phyloP scores from a whole-genome alignment of 306 rosid species.

The Senna tora region DNA sequence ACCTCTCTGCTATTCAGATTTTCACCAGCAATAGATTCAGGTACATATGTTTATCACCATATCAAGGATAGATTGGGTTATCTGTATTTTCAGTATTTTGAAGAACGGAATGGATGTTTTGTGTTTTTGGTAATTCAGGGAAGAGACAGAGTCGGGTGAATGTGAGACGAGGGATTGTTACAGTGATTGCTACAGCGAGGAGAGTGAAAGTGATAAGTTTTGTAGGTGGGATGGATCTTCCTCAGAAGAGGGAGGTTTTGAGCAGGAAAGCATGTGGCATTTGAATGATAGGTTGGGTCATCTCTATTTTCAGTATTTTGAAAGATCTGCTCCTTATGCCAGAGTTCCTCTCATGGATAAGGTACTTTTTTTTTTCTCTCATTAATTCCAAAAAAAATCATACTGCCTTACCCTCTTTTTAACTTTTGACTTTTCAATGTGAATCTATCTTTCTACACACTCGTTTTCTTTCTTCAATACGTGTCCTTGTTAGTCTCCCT shows the following conservation, averaged over 20 bases:
- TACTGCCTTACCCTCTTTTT: background rate
- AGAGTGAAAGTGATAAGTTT: constrained; percentile 78
- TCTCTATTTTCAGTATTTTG: constrained; percentile 81
- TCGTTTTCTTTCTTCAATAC: constrained; percentile 26
- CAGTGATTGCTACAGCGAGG: constrained; percentile 82
- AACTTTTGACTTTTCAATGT: constrained; percentile 50
- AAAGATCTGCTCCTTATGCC: constrained; percentile 92
- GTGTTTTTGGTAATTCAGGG: too few species aligned
- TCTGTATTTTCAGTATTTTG: too few species aligned
- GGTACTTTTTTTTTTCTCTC: constrained; percentile 48
- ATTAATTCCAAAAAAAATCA: background rate
- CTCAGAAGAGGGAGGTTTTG: constrained; percentile 85
- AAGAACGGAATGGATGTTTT: too few species aligned
- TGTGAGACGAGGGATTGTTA: constrained; percentile 77
- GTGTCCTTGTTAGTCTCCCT: constrained; percentile 20
- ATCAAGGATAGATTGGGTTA: too few species aligned
- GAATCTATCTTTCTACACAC: background rate
- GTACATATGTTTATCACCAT: constrained; percentile 34
- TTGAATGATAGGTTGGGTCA: constrained; percentile 72
- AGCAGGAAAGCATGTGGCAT: constrained; percentile 61
- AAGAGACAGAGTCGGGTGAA: constrained; percentile 74
- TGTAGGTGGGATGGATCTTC: constrained; percentile 89
- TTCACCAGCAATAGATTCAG: constrained; percentile 78
- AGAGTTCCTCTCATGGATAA: constrained; percentile 96
- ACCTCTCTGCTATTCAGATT: constrained; percentile 93